A percentile compares a stretch with the other conserved stretches of the same genome.
Evolutionary conservation across 352 stramenopile species (phyloP).

Genomic region (Pilasporangium apinafurcum): DNA sequence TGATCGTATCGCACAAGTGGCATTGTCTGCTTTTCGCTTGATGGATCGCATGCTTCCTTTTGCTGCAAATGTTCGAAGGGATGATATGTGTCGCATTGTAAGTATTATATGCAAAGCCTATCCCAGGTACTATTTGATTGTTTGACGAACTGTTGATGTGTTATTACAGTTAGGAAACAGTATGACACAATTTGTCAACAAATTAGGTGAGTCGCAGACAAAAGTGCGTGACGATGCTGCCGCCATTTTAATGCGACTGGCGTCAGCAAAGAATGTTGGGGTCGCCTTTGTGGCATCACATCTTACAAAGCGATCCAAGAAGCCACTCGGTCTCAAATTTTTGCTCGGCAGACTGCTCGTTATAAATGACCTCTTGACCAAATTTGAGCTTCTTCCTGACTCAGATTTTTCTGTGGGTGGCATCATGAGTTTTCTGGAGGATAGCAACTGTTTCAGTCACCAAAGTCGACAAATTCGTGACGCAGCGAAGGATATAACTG

Average conservation of each 20-base stretch:
- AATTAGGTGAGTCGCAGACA: conserved; percentile 60
- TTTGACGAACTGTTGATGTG: background rate
- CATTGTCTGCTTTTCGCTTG: conserved; percentile 63
- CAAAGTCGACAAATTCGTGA: conserved; percentile 87
- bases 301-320: conserved; percentile 67
- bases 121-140: no score
- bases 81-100: conserved; percentile 71
- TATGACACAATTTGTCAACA: conserved; percentile 74
- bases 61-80: conserved; percentile 29
- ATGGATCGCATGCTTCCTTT: conserved; percentile 55
- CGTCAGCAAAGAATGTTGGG: conserved; percentile 57
- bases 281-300: conserved; percentile 56
- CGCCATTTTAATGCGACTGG: conserved; percentile 29
- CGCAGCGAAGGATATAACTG: conserved; percentile 80
- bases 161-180: conserved; percentile 54
- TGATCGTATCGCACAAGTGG: conserved; percentile 71
- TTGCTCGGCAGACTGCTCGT: conserved; percentile 55
- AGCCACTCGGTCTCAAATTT: conserved; percentile 65
- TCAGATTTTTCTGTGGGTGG: conserved; percentile 45
- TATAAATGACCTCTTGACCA: conserved; percentile 47
- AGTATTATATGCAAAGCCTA: no score
- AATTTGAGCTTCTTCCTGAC: conserved; percentile 44
- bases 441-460: conserved; percentile 82
- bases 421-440: conserved; percentile 79
- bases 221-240: conserved; percentile 73